A percentile compares a stretch with the other conserved stretches of the same genome.
Evolutionary conservation across 2,329 filamentous ascomycete genomes (phyloP).

Genomic region (Grosmannia penicillata): DNA sequence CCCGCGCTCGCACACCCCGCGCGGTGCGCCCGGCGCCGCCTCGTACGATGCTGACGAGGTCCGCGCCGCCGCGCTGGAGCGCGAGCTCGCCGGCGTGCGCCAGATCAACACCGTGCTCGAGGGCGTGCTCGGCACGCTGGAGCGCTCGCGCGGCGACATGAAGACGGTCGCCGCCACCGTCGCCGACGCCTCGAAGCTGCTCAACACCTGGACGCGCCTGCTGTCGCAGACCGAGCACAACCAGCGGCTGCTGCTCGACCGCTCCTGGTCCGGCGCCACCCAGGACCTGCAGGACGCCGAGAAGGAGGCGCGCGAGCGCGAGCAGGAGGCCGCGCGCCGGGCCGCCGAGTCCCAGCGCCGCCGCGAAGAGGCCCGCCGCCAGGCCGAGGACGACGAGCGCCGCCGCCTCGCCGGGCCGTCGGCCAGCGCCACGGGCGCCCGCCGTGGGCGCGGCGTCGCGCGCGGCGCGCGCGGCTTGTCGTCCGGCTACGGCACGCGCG

Average conservation of each 20-base stretch:
- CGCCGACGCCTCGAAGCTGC: slow-evolving; percentile 69
- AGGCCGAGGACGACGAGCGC: slow-evolving; percentile 45
- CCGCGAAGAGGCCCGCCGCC: slow-evolving; percentile 52
- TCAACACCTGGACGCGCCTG: slow-evolving; percentile 93
- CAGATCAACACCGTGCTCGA: slow-evolving; percentile 84
- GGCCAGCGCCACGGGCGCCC: too few relatives aligned
- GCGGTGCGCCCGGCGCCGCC: slow-evolving; percentile 10
- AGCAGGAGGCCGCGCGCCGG: slow-evolving; percentile 63
- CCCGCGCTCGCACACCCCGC: slow-evolving; percentile 7
- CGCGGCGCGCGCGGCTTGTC: neutral
- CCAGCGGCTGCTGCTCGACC: slow-evolving; percentile 77
- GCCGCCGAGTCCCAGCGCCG: slow-evolving; percentile 67
- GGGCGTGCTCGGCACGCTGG: slow-evolving; percentile 54
- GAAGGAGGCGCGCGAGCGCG: slow-evolving; percentile 38
- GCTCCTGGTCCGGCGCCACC: slow-evolving; percentile 76
- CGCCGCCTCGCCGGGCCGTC: slow-evolving; percentile 23
- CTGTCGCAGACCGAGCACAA: slow-evolving; percentile 96
- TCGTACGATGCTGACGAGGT: slow-evolving; percentile 49
- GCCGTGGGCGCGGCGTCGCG: too few relatives aligned
- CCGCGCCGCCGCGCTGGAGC: slow-evolving; percentile 59
- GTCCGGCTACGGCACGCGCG: slow-evolving; percentile 1
- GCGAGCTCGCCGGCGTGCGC: slow-evolving; percentile 69
- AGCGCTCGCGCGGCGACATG: slow-evolving; percentile 65
- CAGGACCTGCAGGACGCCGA: slow-evolving; percentile 81
- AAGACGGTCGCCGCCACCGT: slow-evolving; percentile 79